phyloP scores from a whole-genome alignment of 129 eudicot genomes.

The Helianthus tuberosus region DNA sequence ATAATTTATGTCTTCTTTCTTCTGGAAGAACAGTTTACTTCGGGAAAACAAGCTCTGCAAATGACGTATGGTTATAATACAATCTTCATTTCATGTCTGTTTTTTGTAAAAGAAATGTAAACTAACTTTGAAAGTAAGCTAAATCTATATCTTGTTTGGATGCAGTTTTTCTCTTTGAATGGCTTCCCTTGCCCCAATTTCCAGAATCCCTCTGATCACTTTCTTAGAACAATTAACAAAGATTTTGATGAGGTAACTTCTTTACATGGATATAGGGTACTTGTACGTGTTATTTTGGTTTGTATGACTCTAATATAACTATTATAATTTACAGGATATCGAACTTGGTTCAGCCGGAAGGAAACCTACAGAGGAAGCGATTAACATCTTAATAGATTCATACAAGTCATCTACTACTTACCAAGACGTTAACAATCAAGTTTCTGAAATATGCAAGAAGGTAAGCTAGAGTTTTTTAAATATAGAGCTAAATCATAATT shows the following conservation, averaged over 20 bases:
- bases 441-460: constrained; percentile 46
- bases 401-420: constrained; percentile 48
- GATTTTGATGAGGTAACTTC: constrained; percentile 69
- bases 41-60: constrained; percentile 53
- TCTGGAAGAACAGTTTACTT: constrained; percentile 67
- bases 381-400: constrained; percentile 42
- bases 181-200: constrained; percentile 75
- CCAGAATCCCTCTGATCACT: constrained; percentile 89
- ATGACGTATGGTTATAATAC: constrained; percentile 43
- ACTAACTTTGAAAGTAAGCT: not conserved
- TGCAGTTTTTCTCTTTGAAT: constrained; percentile 60
- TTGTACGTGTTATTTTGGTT: not conserved
- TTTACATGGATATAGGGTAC: not conserved
- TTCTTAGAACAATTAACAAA: constrained; percentile 66
- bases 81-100: not conserved
- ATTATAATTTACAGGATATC: constrained; percentile 42
- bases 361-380: constrained; percentile 46
- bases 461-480: constrained; percentile 30
- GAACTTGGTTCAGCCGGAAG: constrained; percentile 49
- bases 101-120: too few relatives aligned
- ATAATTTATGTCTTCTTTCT: constrained; percentile 69
- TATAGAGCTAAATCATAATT: not conserved
- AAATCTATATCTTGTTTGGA: not conserved
- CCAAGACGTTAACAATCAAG: constrained; percentile 40
- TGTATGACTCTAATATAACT: not conserved